Evolutionary conservation across 2,329 filamentous ascomycete genomes (phyloP), one percentile per base, ranked within the genome.

Genomic region (Pyrenochaeta sp.): DNA sequence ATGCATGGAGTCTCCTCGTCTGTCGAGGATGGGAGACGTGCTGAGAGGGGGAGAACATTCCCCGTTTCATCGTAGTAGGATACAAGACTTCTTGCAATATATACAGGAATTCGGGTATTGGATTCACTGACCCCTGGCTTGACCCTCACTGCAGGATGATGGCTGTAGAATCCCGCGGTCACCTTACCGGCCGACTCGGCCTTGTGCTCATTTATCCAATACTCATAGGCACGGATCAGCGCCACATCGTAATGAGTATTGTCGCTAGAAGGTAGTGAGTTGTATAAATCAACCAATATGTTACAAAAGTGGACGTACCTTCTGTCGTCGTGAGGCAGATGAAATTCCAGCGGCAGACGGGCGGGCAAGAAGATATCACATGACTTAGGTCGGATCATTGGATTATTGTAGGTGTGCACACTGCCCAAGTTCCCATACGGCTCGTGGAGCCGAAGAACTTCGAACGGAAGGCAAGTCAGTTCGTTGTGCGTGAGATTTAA

Each of bases 401-500:
- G 55, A 27, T 60, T 66, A 2, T 48, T 53, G 2, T 53, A 23
- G 4, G 58, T 46, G 8, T 36, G 44, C 6, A 65, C 32, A 13
- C 34, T 39, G 5, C 36, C 29, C 11, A 61, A 39, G 3, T 44
- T 55, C 1, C 58, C 60, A 8, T 48, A 32, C 6, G 53, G 53
- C n/a, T 22, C 13, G 6, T 60, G 43, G 22, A 67, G 39, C 2
- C 42, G 20, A 1, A 67, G 35, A 2, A 69, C 36, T 22, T 68
- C 65, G 23, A 53, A 56, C 2, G 67, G 67, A 6, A 69, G 47
- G 13, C 19, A 56, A 11, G 37, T 35, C 7, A 69, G 42, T 7
- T 45, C 41, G 41, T 68, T 69, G 6, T 43, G 35, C 7, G 53
- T 54, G 1, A 69, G 26, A 28, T 67, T 51, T 2, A 69, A 44